These are phyloP conservation scores for Gnomoniopsis smithogilvyi DNA, from an alignment of 2,329 filamentous ascomycete genomes.

Conservation along the genomic window DNA sequence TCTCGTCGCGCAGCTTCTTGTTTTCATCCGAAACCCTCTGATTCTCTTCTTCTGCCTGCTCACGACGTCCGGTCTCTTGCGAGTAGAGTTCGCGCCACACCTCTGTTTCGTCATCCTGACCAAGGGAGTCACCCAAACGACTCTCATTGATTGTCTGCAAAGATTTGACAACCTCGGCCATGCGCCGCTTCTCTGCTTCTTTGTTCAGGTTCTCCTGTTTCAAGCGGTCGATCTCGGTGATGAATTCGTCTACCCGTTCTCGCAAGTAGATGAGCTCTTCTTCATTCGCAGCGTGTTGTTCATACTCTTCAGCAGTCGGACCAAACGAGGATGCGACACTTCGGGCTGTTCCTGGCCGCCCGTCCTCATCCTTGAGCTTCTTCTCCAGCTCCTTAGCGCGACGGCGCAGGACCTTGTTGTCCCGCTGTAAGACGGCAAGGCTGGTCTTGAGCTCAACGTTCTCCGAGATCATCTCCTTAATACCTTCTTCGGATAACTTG, in stretches of 20 bases:
- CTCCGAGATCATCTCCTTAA: constrained; percentile 97
- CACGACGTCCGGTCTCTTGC: constrained; percentile 82
- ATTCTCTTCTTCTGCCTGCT: constrained; percentile 89
- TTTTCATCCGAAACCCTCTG: constrained; percentile 78
- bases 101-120: constrained; percentile 36
- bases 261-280: constrained; percentile 83
- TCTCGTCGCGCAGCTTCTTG: constrained; percentile 76
- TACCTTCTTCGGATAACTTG: constrained; percentile 89
- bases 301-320: constrained; percentile 51
- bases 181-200: constrained; percentile 80
- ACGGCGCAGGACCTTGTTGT: constrained; percentile 79
- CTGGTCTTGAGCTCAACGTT: constrained; percentile 95
- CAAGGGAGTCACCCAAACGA: constrained; percentile 25
- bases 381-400: constrained; percentile 85
- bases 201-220: constrained; percentile 73
- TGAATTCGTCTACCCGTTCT: constrained; percentile 81
- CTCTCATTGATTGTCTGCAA: constrained; percentile 58
- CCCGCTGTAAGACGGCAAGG: constrained; percentile 82
- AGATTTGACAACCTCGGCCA: constrained; percentile 72
- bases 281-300: constrained; percentile 64
- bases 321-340: constrained; percentile 57
- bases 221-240: constrained; percentile 79
- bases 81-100: constrained; percentile 60
- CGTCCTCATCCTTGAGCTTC: constrained; percentile 65
- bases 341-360: constrained; percentile 57